phyloP scores from a whole-genome alignment of 225 moss, liverwort and hornwort genomes.

The Neckera pumila region DNA sequence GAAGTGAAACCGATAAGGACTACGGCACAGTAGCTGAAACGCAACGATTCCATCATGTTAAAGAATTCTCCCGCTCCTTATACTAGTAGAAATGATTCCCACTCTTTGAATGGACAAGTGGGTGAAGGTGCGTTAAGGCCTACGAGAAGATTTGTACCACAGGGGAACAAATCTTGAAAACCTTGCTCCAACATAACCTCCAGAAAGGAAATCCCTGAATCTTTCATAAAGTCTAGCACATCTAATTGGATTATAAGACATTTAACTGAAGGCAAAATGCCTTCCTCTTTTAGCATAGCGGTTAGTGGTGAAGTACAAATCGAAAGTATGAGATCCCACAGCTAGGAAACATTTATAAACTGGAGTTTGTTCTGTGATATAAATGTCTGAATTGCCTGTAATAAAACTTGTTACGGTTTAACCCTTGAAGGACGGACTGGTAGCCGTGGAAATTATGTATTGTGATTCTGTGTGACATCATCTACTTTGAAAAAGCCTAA shows the following conservation, averaged over 20 bases:
- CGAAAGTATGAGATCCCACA: background rate
- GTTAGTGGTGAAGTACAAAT: background rate
- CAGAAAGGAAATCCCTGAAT: background rate
- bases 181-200: background rate
- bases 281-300: background rate
- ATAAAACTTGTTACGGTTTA: background rate
- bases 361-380: background rate
- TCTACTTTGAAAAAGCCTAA: too few relatives aligned
- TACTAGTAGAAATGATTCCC: background rate
- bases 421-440: too few relatives aligned
- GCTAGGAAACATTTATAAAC: background rate
- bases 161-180: background rate
- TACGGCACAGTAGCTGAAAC: background rate
- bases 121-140: background rate
- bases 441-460: too few relatives aligned
- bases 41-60: background rate
- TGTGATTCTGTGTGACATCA: too few relatives aligned
- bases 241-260: background rate
- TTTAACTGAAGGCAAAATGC: background rate
- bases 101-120: background rate
- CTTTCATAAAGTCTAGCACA: background rate
- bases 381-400: background rate
- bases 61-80: background rate
- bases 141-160: background rate
- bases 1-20: constrained; percentile 73